phyloP scores from a whole-genome alignment of 176 grass and related monocot species.

The Dendrocalamus sinicus region DNA sequence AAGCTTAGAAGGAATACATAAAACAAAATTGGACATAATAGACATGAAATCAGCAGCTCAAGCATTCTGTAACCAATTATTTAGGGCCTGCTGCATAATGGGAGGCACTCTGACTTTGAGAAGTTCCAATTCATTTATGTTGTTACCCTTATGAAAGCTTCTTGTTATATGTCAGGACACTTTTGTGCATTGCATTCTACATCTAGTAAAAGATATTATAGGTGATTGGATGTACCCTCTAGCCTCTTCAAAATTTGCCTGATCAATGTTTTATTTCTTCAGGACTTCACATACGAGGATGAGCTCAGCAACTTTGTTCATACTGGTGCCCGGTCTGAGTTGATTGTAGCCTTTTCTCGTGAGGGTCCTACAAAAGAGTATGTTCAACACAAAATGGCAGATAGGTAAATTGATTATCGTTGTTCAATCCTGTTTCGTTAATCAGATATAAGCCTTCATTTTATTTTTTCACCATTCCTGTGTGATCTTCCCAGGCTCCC shows the following conservation, averaged over 20 bases:
- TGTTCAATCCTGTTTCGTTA: conserved; percentile 6
- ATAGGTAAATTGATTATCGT: conserved; percentile 57
- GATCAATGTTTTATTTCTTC: conserved; percentile 27
- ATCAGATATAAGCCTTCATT: not conserved
- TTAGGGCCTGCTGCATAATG: no score
- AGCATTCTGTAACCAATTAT: no score
- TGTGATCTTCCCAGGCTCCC: conserved; percentile 55
- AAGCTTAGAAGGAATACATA: no score
- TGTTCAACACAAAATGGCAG: conserved; percentile 88
- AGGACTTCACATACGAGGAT: conserved; percentile 95
- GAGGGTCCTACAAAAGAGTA: conserved; percentile 94
- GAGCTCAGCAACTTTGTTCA: conserved; percentile 83
- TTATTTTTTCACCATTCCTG: not conserved
- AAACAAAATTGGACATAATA: no score
- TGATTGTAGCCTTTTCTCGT: conserved; percentile 87
- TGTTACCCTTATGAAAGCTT: not conserved
- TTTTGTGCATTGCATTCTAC: conserved; percentile 16
- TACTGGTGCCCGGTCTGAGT: conserved; percentile 64
- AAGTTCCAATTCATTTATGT: no score
- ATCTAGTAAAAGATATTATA: conserved; percentile 16
- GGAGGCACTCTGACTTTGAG: no score
- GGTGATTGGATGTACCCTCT: not conserved
- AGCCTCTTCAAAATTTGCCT: not conserved
- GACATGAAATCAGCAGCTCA: no score
- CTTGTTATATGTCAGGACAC: not conserved